phyloP scores from a whole-genome alignment of 2,329 filamentous ascomycete species.

The Esteya vermicola region DNA sequence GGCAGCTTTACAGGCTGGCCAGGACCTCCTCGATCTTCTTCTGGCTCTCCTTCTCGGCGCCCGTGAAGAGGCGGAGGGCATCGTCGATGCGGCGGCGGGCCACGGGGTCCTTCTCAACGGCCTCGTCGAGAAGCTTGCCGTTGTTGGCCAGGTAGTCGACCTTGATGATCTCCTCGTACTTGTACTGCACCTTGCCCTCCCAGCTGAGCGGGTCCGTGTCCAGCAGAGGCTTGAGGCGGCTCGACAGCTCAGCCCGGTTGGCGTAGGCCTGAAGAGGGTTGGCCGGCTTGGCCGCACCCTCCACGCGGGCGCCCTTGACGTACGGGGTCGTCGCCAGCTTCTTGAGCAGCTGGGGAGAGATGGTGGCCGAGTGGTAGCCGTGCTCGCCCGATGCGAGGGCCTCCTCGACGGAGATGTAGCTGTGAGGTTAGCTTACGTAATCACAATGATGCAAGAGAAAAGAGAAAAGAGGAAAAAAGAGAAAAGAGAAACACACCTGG shows the following conservation, averaged over 20 bases:
- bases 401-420: conserved; percentile 27
- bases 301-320: conserved; percentile 12
- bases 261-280: conserved; percentile 25
- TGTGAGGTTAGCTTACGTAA: no score
- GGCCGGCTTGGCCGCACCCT: conserved; percentile 23
- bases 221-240: conserved; percentile 24
- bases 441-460: no score
- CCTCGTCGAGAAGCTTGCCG: no score
- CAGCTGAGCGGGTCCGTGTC: no score
- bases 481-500: no score
- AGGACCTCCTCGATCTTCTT: conserved; percentile 16
- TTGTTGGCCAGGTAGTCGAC: no score
- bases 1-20: conserved; percentile 8
- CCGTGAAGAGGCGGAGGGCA: no score
- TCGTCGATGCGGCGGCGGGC: no score
- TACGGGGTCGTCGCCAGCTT: conserved; percentile 20
- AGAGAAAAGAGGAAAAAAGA: no score
- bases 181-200: no score
- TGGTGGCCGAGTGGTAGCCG: conserved; percentile 30
- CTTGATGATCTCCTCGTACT: no score
- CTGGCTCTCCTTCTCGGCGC: conserved; percentile 16
- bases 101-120: no score
- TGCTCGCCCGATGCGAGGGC: conserved; percentile 30
- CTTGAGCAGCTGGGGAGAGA: conserved; percentile 23
- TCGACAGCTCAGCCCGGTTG: conserved; percentile 19